These are phyloP conservation scores for Cutaneotrichosporon sp. DNA, from an alignment of 1,284 basidiomycete species.

Conservation along the genomic window DNA sequence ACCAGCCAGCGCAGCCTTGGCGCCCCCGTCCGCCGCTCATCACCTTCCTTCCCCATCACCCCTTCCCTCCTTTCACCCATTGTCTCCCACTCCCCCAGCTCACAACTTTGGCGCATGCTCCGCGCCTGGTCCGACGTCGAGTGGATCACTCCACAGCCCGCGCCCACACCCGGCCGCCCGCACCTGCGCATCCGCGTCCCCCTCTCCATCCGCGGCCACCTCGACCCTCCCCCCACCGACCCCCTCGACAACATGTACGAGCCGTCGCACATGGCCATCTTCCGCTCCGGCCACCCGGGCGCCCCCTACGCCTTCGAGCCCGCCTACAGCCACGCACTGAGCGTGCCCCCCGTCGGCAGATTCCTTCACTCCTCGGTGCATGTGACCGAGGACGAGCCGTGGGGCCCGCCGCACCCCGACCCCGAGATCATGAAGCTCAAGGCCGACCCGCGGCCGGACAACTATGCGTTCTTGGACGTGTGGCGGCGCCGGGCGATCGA, in stretches of 20 bases:
- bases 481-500: background rate
- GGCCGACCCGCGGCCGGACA: background rate
- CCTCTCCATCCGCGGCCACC: background rate
- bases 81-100: background rate
- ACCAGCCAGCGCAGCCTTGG: background rate
- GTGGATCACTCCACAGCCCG: background rate
- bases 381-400: background rate
- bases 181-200: background rate
- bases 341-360: background rate
- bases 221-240: background rate
- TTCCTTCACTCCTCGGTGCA: background rate
- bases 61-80: background rate
- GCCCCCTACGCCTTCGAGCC: background rate
- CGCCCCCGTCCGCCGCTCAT: background rate
- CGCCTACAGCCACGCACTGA: background rate
- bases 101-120: background rate
- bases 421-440: background rate
- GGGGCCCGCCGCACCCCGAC: background rate
- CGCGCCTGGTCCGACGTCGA: constrained; percentile 1
- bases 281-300: background rate
- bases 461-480: background rate
- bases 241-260: background rate
- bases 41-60: background rate
- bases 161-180: background rate
- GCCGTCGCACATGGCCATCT: background rate